A percentile compares a stretch with the other conserved stretches of the same genome.
phyloP scores from a whole-genome alignment of 2,329 filamentous ascomycete genomes.

The Albifimbria verrucaria region DNA sequence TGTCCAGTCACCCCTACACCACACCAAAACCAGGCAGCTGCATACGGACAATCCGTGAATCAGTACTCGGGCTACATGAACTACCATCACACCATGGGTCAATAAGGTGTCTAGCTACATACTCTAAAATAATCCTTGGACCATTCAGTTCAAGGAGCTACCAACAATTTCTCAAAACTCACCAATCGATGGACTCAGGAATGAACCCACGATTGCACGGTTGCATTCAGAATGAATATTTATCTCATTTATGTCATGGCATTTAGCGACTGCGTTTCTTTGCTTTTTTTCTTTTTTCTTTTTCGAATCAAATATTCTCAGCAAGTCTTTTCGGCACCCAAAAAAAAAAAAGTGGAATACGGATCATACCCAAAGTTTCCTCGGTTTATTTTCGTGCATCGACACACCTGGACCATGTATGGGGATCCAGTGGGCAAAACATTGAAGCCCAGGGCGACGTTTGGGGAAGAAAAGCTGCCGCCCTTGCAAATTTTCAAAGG shows the following conservation, averaged over 20 bases:
- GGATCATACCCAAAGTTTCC: slow-evolving; percentile 33
- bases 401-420: neutral
- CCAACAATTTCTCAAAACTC: slow-evolving; percentile 8
- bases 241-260: slow-evolving; percentile 38
- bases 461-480: neutral
- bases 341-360: slow-evolving; percentile 35
- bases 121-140: no score
- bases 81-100: slow-evolving; percentile 36
- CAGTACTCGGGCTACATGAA: slow-evolving; percentile 36
- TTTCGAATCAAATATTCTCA: slow-evolving; percentile 27
- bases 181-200: no score
- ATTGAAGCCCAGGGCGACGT: neutral
- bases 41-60: slow-evolving; percentile 30
- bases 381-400: neutral
- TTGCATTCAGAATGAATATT: slow-evolving; percentile 31
- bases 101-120: no score
- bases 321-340: slow-evolving; percentile 36
- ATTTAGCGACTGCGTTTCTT: slow-evolving; percentile 41
- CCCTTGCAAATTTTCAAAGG: neutral
- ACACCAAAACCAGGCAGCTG: slow-evolving; percentile 34
- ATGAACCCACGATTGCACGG: slow-evolving; percentile 1
- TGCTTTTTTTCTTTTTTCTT: slow-evolving; percentile 25
- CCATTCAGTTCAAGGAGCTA: no score
- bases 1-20: slow-evolving; percentile 64
- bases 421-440: neutral